Conservation (phyloP, 2,329 filamentous ascomycete genomes). For the Cordyceps militaris region DNA sequence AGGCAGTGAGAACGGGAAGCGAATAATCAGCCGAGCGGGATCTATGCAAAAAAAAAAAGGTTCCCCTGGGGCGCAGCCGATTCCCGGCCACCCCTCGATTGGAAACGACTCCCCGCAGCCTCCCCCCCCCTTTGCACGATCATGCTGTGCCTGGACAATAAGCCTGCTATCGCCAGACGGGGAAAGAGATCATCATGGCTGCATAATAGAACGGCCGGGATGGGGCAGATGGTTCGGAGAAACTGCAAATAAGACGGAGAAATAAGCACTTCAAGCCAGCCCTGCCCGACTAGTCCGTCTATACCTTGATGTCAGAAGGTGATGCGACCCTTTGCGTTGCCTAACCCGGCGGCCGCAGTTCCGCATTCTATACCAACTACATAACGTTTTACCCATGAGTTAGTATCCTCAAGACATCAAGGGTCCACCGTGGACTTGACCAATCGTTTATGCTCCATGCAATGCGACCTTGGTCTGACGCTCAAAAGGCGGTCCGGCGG, state of each 20-base stretch:
- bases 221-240: slow-evolving; percentile 2
- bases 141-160: neutral
- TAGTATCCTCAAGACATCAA: neutral
- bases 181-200: slow-evolving; percentile 2
- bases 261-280: neutral
- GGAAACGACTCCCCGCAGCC: neutral
- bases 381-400: neutral
- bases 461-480: slow-evolving; percentile 12
- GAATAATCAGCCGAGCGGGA: slow-evolving; percentile 5
- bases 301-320: neutral
- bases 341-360: neutral
- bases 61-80: neutral
- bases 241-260: slow-evolving; percentile 7
- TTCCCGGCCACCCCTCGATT: neutral
- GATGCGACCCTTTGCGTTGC: neutral
- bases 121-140: neutral
- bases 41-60: neutral
- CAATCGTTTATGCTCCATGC: slow-evolving; percentile 10
- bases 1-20: neutral
- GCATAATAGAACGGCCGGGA: neutral
- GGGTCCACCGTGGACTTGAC: neutral
- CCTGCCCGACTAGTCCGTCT: neutral
- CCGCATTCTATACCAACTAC: neutral
- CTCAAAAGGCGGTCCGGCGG: neutral
- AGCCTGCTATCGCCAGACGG: neutral